Evolutionary conservation across 23 red algal species (phyloP).

Genomic region (Gracilaria gracilis): DNA sequence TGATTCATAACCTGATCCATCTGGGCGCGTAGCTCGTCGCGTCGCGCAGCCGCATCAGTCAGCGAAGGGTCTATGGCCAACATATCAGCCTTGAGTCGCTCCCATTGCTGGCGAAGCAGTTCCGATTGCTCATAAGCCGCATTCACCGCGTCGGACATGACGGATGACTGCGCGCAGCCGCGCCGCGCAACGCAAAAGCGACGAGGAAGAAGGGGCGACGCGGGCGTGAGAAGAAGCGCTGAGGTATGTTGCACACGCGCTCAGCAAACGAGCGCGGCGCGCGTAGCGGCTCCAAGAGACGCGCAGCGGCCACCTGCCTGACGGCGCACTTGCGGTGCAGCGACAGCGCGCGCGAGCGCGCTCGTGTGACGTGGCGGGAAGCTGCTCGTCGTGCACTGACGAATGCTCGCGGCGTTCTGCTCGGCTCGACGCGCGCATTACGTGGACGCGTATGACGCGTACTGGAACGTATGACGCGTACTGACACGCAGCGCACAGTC

Average conservation of each 20-base stretch:
- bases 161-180: not conserved
- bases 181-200: not conserved
- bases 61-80: conserved; percentile 15
- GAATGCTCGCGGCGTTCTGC: not conserved
- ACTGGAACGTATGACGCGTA: too few relatives aligned
- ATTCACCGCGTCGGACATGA: conserved; percentile 46
- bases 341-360: not conserved
- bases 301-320: not conserved
- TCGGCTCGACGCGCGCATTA: not conserved
- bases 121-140: conserved; percentile 42
- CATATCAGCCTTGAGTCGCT: conserved; percentile 33
- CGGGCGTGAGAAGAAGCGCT: too few relatives aligned
- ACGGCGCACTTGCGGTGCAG: not conserved
- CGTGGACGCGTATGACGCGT: not conserved
- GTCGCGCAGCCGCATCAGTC: not conserved
- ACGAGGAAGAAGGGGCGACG: not conserved
- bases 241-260: not conserved
- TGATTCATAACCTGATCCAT: conserved; percentile 59
- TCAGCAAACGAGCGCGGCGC: not conserved
- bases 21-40: conserved; percentile 13
- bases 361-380: conserved; percentile 18
- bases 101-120: conserved; percentile 45
- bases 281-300: not conserved
- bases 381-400: not conserved
- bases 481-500: too few relatives aligned